Conservation (phyloP, 2,329 filamentous ascomycete species). For the Cercospora zeae-maydis region DNA sequence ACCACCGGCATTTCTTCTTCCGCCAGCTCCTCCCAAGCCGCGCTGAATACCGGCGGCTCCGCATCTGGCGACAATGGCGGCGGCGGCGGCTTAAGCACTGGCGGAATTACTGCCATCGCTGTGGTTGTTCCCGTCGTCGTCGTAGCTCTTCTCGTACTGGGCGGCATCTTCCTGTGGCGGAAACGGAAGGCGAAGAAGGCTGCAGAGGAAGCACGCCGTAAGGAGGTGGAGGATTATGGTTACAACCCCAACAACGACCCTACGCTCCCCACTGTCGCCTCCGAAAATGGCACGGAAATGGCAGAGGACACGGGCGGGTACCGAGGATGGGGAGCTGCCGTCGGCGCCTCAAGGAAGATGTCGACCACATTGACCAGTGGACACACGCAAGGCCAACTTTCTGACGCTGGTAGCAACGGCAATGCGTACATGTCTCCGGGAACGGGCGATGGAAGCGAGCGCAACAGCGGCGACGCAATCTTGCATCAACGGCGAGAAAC, state of each 20-base stretch:
- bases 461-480: constrained; percentile 58
- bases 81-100: constrained; percentile 53
- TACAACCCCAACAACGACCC: constrained; percentile 98
- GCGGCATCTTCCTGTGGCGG: constrained; percentile 79
- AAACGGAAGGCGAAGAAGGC: constrained; percentile 81
- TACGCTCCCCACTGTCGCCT: constrained; percentile 61
- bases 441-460: constrained; percentile 60
- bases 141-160: constrained; percentile 74
- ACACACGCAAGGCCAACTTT: constrained; percentile 50
- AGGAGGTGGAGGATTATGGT: constrained; percentile 95
- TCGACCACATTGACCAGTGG: constrained; percentile 87
- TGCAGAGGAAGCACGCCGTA: constrained; percentile 81
- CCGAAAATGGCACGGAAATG: constrained; percentile 61
- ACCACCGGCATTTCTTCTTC: constrained; percentile 12
- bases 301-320: constrained; percentile 78
- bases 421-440: constrained; percentile 36
- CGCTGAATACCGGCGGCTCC: constrained; percentile 16
- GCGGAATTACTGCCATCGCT: constrained; percentile 80
- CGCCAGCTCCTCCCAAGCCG: constrained; percentile 14
- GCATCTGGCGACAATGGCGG: neutral
- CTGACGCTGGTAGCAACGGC: constrained; percentile 60
- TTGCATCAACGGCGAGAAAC: constrained; percentile 45
- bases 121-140: constrained; percentile 91
- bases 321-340: constrained; percentile 75
- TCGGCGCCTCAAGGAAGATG: constrained; percentile 66